Conservation (phyloP, 2,329 filamentous ascomycete genomes). For the Fusarium napiforme region DNA sequence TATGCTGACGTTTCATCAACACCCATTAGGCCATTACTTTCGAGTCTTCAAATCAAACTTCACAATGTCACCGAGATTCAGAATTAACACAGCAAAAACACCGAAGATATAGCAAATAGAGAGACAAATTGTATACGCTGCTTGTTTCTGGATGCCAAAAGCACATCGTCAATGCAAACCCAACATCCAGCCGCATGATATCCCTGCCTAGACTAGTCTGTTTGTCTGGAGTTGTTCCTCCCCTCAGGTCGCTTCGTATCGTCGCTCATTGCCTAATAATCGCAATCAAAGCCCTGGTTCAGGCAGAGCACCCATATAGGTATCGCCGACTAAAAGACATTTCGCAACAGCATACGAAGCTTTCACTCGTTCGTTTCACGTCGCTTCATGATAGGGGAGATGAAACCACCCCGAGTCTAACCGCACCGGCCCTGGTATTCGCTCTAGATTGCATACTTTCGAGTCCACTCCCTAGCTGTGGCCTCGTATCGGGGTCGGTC, state of each 20-base stretch:
- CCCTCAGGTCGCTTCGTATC: constrained; percentile 40
- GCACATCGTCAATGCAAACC: constrained; percentile 52
- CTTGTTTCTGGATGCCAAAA: constrained; percentile 47
- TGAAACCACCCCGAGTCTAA: constrained; percentile 45
- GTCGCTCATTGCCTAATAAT: constrained; percentile 42
- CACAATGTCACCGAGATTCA: not conserved
- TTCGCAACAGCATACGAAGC: constrained; percentile 42
- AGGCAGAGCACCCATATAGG: constrained; percentile 29
- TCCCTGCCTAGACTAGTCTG: constrained; percentile 52
- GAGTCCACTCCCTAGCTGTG: constrained; percentile 96
- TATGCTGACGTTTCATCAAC: not conserved
- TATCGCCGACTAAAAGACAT: constrained; percentile 33
- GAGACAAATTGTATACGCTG: constrained; percentile 49
- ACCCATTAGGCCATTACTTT: not conserved
- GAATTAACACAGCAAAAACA: not conserved
- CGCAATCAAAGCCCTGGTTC: constrained; percentile 38
- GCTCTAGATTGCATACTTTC: constrained; percentile 93
- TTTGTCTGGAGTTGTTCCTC: constrained; percentile 52
- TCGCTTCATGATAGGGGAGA: constrained; percentile 44
- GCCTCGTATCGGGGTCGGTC: constrained; percentile 96
- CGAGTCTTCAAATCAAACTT: not conserved
- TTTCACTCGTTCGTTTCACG: constrained; percentile 43
- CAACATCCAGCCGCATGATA: constrained; percentile 53
- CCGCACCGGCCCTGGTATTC: constrained; percentile 33
- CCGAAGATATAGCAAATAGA: constrained; percentile 1